phyloP scores from a whole-genome alignment of 2,329 filamentous ascomycete species.

The Paracorniculantispora psalliotae region DNA sequence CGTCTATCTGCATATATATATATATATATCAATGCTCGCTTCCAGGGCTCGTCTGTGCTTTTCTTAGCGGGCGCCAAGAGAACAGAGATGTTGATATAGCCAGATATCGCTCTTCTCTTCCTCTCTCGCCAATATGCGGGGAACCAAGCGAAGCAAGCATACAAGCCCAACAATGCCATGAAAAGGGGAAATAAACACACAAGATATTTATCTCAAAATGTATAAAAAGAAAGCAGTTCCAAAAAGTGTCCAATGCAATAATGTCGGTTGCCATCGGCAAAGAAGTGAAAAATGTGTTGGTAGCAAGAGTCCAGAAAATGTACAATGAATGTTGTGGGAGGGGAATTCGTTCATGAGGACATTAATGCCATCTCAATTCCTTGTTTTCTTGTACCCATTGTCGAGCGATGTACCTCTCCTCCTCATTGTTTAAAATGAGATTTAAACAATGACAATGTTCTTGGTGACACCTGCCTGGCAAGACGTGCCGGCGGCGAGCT shows the following conservation, averaged over 20 bases:
- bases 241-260: neutral
- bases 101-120: conserved; percentile 3
- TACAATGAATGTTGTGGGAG: neutral
- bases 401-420: neutral
- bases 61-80: neutral
- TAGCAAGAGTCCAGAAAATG: neutral
- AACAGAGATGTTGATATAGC: neutral
- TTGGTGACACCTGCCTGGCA: conserved; percentile 35
- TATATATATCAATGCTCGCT: neutral
- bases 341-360: too few relatives aligned
- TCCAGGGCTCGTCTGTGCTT: neutral
- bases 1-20: conserved; percentile 1
- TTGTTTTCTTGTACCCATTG: neutral
- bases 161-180: neutral
- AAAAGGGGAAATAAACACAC: conserved; percentile 1
- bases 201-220: neutral
- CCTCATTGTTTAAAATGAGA: too few relatives aligned
- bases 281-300: conserved; percentile 2
- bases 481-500: conserved; percentile 49
- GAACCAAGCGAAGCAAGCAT: neutral
- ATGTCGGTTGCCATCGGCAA: neutral
- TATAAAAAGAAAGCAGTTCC: neutral
- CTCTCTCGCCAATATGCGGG: neutral
- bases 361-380: neutral
- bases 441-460: conserved; percentile 20